phyloP scores from a whole-genome alignment of 2,329 filamentous ascomycete species.

The Colletotrichum sublineola region DNA sequence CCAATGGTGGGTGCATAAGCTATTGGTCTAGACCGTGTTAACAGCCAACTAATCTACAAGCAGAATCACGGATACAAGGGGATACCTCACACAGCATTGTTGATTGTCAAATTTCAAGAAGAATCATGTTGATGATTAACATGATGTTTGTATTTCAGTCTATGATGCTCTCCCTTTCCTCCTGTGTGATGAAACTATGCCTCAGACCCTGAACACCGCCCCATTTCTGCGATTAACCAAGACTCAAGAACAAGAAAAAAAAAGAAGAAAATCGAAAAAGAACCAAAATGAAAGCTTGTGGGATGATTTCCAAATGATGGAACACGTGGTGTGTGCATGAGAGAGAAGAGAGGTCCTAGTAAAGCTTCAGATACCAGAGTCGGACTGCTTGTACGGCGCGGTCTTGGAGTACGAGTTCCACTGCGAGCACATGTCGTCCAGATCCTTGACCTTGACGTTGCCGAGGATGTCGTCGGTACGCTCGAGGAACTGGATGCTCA shows the following conservation, averaged over 20 bases:
- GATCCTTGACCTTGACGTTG: conserved; percentile 14
- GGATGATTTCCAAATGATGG: background rate
- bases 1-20: background rate
- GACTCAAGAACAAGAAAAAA: background rate
- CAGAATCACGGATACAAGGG: background rate
- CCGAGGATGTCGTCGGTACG: conserved; percentile 42
- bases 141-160: conserved; percentile 20
- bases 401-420: conserved; percentile 31
- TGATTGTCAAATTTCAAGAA: background rate
- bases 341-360: background rate
- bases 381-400: conserved; percentile 17
- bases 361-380: conserved; percentile 27
- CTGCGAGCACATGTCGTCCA: conserved; percentile 23
- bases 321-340: too few relatives aligned
- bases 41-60: background rate
- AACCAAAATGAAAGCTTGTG: background rate
- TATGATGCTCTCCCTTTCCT: conserved; percentile 33
- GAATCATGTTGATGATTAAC: background rate
- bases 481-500: conserved; percentile 66
- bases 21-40: background rate
- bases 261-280: background rate
- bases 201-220: conserved; percentile 9
- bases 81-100: background rate
- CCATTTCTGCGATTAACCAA: background rate
- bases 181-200: conserved; percentile 20